Base-by-base conservation (phyloP, 169 alveolate genomes). In the Plasmodium vinckei region DNA sequence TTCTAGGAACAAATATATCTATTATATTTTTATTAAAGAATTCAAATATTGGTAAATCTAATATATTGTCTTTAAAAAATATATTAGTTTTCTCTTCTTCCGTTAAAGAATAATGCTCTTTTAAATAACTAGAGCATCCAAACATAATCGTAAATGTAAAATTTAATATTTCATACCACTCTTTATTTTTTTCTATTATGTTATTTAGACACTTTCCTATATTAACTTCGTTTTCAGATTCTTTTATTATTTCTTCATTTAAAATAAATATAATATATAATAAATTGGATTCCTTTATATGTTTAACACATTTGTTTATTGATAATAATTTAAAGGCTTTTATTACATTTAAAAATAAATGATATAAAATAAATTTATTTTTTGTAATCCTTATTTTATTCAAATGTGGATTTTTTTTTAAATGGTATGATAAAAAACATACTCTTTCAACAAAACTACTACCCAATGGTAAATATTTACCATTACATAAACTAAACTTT, bases 41-140 rank as follows among this genome's bases (percentile, higher is more conserved):
- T 3, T 79, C 82, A 54, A 79, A 79, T 65, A 79, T 79, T 44
- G 89, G 89, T 64, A 79, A 79, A 79, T 79, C 89, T 33, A 64
- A 12, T 64, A 79, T 33, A 12, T 53, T 33, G 17, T 79, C 54
- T n/a, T 54, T 60, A 1, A 47, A 12, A 53, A 60, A 25, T 7
- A 79, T 53, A 53, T 10, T 70, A 15, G 65, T 49, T 65, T 57
- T 65, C 42, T 79, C 89, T 53, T 79, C 64, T 27, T 47, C 60
- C 5, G 59, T 67, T 64, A 79, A 47, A 46, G n/a, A 79, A 19
- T 79, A 79, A 53, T 79, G 89, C 10, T 79, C 89, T 44, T 79
- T 79, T 59, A 65, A 33, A 69, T 79, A 64, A 0, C 82, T 19
- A 6, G 61, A 19, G 64, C 89, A 79, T 17, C 89, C 89, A 17